These are phyloP conservation scores for Amaranthus palmeri DNA, from an alignment of 148 eudicot species.

Conservation along the genomic window DNA sequence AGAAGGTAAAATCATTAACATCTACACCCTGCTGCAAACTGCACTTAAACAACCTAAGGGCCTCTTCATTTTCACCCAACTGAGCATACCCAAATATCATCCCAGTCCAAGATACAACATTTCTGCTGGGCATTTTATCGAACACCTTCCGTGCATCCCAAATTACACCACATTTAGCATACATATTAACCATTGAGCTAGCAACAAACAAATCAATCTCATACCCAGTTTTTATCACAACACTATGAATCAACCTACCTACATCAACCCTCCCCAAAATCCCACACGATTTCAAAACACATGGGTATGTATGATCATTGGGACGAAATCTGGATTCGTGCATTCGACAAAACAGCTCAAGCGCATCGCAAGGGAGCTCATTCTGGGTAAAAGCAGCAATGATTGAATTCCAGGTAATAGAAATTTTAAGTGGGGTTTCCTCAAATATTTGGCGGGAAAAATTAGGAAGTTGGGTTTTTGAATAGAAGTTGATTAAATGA, in stretches of 20 bases:
- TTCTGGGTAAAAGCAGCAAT: constrained; percentile 42
- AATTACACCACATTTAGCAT: constrained; percentile 62
- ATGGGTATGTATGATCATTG: constrained; percentile 37
- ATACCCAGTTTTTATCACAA: constrained; percentile 59
- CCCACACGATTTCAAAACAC: constrained; percentile 54
- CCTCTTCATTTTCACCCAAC: constrained; percentile 70
- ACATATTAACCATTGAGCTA: constrained; percentile 76
- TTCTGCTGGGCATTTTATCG: constrained; percentile 72
- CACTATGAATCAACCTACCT: constrained; percentile 56
- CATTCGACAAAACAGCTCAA: constrained; percentile 31
- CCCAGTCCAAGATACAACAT: constrained; percentile 90
- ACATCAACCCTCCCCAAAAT: constrained; percentile 33
- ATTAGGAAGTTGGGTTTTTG: constrained; percentile 52
- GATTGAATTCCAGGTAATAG: constrained; percentile 38
- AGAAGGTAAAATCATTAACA: constrained; percentile 82
- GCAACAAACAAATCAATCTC: constrained; percentile 62
- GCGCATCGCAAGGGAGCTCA: constrained; percentile 33
- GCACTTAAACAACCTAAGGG: constrained; percentile 55
- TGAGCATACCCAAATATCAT: constrained; percentile 81
- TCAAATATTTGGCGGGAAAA: constrained; percentile 50
- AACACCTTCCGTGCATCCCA: constrained; percentile 64
- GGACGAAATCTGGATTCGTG: constrained; percentile 27
- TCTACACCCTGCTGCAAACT: constrained; percentile 52
- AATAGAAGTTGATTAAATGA: constrained; percentile 73
- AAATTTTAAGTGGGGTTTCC: constrained; percentile 38